A percentile compares a stretch with the other conserved stretches of the same genome.
Conservation (phyloP, 129 eudicot genomes). For the Centella asiatica region DNA sequence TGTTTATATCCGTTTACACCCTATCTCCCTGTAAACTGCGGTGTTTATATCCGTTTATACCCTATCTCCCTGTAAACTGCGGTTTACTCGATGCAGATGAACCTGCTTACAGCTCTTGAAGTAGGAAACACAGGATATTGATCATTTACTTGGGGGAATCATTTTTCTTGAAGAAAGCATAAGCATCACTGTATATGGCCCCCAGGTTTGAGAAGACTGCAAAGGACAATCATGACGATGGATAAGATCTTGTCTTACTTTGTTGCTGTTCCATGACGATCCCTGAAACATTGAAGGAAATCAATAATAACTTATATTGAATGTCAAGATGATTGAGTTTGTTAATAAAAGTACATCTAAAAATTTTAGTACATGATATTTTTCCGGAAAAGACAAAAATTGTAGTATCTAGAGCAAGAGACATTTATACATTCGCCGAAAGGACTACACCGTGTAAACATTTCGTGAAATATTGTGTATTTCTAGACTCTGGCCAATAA, state of each 20-base stretch:
- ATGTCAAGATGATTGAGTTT: neutral
- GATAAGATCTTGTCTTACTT: conserved; percentile 71
- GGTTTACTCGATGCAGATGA: neutral
- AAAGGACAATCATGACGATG: conserved; percentile 64
- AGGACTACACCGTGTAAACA: no score
- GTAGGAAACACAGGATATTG: neutral
- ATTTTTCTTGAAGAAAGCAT: conserved; percentile 72
- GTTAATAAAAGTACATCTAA: no score
- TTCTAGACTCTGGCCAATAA: no score
- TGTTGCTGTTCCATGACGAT: conserved; percentile 69
- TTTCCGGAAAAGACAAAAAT: no score
- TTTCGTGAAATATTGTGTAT: no score
- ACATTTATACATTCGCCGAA: no score
- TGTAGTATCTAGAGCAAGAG: no score
- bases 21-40: no score
- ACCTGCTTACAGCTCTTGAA: neutral
- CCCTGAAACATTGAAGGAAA: conserved; percentile 37
- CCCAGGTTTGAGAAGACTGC: conserved; percentile 87
- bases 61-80: no score
- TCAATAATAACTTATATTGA: neutral
- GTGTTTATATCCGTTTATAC: no score
- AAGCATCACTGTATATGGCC: conserved; percentile 83
- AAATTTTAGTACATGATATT: neutral
- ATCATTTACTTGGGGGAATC: conserved; percentile 37
- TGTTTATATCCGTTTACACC: no score